Percentiles rank a stretch among this genome's conserved stretches.
Conservation (phyloP, 306 rosid genomes). For the Pyrus bretschneideri region DNA sequence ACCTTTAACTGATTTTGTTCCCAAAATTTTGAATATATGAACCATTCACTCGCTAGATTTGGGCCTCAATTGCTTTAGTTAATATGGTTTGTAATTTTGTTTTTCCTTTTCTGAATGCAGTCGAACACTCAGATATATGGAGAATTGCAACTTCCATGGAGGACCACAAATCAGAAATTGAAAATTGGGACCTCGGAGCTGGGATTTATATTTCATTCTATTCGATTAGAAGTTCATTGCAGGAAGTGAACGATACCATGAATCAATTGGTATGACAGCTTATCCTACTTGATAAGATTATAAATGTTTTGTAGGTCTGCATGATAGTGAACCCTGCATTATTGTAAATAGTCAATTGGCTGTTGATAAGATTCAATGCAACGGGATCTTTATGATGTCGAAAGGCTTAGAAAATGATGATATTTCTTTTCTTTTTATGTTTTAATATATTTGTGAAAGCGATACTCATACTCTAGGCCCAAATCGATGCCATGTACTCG, state of each 20-base stretch:
- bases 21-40: neutral
- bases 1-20: neutral
- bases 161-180: slow-evolving; percentile 88
- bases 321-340: neutral
- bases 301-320: neutral
- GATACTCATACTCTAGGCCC: neutral
- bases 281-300: neutral
- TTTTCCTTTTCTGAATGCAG: slow-evolving; percentile 34
- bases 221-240: slow-evolving; percentile 64
- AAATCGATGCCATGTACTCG: neutral
- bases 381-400: neutral
- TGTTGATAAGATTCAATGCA: neutral
- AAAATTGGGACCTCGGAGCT: slow-evolving; percentile 96
- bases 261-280: slow-evolving; percentile 52
- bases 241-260: slow-evolving; percentile 47
- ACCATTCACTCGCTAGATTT: neutral
- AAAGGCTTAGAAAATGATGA: neutral
- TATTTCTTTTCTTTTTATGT: neutral
- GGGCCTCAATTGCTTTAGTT: neutral
- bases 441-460: neutral
- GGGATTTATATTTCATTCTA: slow-evolving; percentile 85
- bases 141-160: slow-evolving; percentile 78
- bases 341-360: neutral
- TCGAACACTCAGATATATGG: slow-evolving; percentile 75
- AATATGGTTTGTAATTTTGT: slow-evolving; percentile 4